Evolutionary conservation across 2,329 filamentous ascomycete species (phyloP).

Genomic region (Blastomyces silverae): DNA sequence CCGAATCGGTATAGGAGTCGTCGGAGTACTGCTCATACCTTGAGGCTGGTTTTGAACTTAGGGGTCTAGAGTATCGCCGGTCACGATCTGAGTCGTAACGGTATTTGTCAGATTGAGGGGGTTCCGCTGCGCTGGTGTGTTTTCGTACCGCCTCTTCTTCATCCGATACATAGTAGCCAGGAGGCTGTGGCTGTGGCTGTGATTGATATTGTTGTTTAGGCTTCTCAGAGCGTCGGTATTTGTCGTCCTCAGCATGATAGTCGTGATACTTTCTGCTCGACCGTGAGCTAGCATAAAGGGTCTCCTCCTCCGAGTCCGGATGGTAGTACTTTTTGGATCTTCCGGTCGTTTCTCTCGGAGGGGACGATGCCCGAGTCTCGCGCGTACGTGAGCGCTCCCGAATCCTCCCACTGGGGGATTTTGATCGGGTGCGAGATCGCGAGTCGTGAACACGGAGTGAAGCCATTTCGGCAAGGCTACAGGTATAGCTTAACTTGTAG

Average conservation of each 20-base stretch:
- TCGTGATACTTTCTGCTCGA: slow-evolving; percentile 29
- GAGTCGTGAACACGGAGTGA: slow-evolving; percentile 38
- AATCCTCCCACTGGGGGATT: slow-evolving; percentile 38
- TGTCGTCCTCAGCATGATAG: slow-evolving; percentile 24
- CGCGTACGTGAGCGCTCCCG: slow-evolving; percentile 41
- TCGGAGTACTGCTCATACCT: slow-evolving; percentile 20
- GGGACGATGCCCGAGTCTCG: slow-evolving; percentile 33
- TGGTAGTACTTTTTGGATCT: slow-evolving; percentile 27
- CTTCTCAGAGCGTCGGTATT: slow-evolving; percentile 20
- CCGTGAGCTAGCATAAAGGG: slow-evolving; percentile 21
- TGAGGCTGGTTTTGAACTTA: slow-evolving; percentile 11
- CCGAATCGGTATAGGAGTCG: slow-evolving; percentile 17
- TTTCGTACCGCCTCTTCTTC: slow-evolving; percentile 22
- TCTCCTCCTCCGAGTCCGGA: slow-evolving; percentile 26
- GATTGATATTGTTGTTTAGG: slow-evolving; percentile 3
- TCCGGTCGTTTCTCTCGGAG: slow-evolving; percentile 27
- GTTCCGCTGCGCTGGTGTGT: not conserved
- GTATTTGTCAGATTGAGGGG: slow-evolving; percentile 11
- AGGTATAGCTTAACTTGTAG: not conserved
- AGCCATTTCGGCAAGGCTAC: slow-evolving; percentile 13
- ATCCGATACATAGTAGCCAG: slow-evolving; percentile 27
- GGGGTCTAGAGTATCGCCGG: slow-evolving; percentile 12
- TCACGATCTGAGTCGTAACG: slow-evolving; percentile 24
- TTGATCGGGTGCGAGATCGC: slow-evolving; percentile 42
- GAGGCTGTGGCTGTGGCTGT: slow-evolving; percentile 5